Conservation (phyloP, 2,329 filamentous ascomycete species). For the Colletotrichum agaves region DNA sequence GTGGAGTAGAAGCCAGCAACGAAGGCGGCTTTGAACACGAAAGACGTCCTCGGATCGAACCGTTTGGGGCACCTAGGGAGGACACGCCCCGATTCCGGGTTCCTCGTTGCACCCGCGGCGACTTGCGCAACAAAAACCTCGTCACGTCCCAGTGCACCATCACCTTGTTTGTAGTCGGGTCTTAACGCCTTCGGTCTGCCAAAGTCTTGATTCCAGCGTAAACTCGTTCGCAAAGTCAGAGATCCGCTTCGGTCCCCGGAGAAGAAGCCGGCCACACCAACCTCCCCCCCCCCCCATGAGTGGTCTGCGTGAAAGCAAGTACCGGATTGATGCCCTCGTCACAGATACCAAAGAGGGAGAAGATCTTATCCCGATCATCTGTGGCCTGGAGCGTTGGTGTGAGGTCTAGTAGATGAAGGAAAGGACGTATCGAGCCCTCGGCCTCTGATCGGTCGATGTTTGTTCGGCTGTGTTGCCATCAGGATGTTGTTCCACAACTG, state of each 20-base stretch:
- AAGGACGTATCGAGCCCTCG: conserved; percentile 18
- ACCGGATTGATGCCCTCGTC: conserved; percentile 30
- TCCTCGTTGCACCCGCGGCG: conserved; percentile 27
- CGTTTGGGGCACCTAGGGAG: conserved; percentile 39
- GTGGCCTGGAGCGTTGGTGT: conserved; percentile 30
- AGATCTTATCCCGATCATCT: conserved; percentile 30
- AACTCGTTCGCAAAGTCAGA: conserved; percentile 26
- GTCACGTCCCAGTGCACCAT: conserved; percentile 36
- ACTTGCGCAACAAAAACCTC: conserved; percentile 35
- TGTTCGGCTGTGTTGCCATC: conserved; percentile 13
- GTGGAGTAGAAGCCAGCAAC: conserved; percentile 33
- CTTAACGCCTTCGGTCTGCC: conserved; percentile 28
- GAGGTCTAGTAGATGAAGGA: conserved; percentile 26
- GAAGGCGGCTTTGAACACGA: conserved; percentile 26
- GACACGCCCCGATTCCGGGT: conserved; percentile 27
- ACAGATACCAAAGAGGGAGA: conserved; percentile 26
- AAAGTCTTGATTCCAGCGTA: conserved; percentile 18
- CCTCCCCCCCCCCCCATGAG: conserved; percentile 14
- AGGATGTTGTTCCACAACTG: conserved; percentile 30
- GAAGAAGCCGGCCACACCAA: conserved; percentile 24
- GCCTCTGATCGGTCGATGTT: background rate
- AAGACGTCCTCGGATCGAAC: conserved; percentile 27
- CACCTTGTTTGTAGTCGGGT: conserved; percentile 33
- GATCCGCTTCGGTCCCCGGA: conserved; percentile 27
- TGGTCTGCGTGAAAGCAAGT: conserved; percentile 22